These are phyloP conservation scores for Taphrina communis DNA, from an alignment of 1,139 yeast species.

Conservation along the genomic window DNA sequence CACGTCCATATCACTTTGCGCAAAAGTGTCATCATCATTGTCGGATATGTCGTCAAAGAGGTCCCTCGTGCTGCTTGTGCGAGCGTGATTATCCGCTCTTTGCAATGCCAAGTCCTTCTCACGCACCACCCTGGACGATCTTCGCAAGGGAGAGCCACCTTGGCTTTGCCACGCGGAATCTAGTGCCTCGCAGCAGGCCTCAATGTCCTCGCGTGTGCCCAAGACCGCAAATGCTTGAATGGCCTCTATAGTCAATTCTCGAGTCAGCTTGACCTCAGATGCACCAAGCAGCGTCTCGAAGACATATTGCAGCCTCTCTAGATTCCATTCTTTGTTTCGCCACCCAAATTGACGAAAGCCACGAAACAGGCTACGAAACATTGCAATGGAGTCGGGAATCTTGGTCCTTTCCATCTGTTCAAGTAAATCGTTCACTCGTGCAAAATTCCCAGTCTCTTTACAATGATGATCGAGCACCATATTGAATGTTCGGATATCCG, in stretches of 20 bases:
- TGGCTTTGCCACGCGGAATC: slow-evolving; percentile 17
- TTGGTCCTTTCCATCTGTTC: slow-evolving; percentile 15
- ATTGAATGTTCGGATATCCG: slow-evolving; percentile 25
- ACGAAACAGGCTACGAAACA: slow-evolving; percentile 20
- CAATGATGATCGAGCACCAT: slow-evolving; percentile 32
- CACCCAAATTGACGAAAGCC: slow-evolving; percentile 18
- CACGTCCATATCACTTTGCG: no score
- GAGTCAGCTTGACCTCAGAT: slow-evolving; percentile 14
- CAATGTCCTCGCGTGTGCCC: background rate
- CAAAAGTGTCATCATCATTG: no score
- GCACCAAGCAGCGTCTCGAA: slow-evolving; percentile 15
- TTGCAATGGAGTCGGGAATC: slow-evolving; percentile 29
- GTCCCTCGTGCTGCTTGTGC: background rate
- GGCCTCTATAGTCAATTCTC: slow-evolving; percentile 9
- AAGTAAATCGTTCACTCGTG: slow-evolving; percentile 12
- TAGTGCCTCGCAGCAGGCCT: background rate
- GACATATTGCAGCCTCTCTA: slow-evolving; percentile 12
- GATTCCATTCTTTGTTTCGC: slow-evolving; percentile 13
- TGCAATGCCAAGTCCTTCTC: background rate
- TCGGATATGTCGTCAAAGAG: no score
- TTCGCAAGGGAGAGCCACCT: slow-evolving; percentile 1
- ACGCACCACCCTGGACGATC: slow-evolving; percentile 5
- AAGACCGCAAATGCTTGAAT: slow-evolving; percentile 14
- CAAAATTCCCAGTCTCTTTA: slow-evolving; percentile 27
- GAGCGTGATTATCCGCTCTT: background rate